Percentiles rank a stretch among this genome's conserved stretches.
phyloP scores from a whole-genome alignment of 768 basidiomycete species.

The Terana coerulea region DNA sequence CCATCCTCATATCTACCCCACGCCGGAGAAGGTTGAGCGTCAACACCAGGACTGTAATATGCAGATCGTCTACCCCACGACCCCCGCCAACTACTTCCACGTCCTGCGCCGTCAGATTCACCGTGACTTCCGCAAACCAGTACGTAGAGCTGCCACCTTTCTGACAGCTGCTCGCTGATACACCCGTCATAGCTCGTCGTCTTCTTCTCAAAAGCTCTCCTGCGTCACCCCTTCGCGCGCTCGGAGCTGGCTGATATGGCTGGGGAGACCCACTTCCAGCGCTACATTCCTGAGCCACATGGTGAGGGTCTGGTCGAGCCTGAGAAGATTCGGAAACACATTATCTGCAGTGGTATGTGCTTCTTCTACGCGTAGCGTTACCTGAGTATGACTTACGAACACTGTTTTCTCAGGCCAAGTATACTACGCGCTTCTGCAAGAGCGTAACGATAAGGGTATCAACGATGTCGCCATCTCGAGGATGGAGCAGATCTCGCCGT shows the following conservation, averaged over 20 bases:
- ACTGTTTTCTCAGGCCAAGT: conserved; percentile 80
- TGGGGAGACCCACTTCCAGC: conserved; percentile 86
- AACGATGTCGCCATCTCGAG: conserved; percentile 93
- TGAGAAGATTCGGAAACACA: conserved; percentile 87
- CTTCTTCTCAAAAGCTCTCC: conserved; percentile 96
- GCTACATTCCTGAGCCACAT: conserved; percentile 86
- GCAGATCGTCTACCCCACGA: conserved; percentile 98
- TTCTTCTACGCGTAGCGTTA: too few relatives aligned
- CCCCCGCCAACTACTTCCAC: conserved; percentile 98
- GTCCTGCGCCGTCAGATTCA: conserved; percentile 95
- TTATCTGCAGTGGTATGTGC: conserved; percentile 74
- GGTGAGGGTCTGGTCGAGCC: conserved; percentile 68
- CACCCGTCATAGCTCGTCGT: conserved; percentile 59
- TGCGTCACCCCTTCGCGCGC: conserved; percentile 91
- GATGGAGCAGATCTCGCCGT: conserved; percentile 92
- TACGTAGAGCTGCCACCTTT: conserved; percentile 29
- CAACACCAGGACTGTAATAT: conserved; percentile 99
- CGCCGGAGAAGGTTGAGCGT: conserved; percentile 82
- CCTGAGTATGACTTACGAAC: too few relatives aligned
- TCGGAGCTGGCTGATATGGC: conserved; percentile 86
- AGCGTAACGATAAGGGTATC: conserved; percentile 87
- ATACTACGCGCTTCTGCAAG: conserved; percentile 84
- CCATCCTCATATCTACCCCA: conserved; percentile 89
- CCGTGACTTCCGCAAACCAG: conserved; percentile 97
- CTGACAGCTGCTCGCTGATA: conserved; percentile 1